Conservation (phyloP, 2,329 filamentous ascomycete genomes). For the Ilyonectria robusta region DNA sequence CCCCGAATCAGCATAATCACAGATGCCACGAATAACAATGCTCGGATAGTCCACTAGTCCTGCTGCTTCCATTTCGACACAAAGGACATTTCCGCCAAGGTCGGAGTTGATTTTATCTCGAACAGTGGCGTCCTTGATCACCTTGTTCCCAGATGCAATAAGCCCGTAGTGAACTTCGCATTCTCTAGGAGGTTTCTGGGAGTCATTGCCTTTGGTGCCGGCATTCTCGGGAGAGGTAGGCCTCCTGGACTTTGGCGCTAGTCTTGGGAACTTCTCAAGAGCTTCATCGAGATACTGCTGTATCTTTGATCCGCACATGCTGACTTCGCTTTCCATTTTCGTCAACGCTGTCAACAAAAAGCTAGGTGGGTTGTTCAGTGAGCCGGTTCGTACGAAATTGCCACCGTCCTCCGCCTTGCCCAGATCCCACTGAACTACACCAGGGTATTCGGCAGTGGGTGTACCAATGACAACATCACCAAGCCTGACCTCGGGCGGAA, state of each 20-base stretch:
- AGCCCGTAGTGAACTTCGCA: not conserved
- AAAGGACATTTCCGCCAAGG: not conserved
- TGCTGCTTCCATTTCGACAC: constrained; percentile 31
- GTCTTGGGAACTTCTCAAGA: no score
- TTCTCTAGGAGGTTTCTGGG: no score
- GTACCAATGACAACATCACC: not conserved
- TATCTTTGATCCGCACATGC: no score
- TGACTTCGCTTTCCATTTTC: no score
- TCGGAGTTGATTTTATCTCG: not conserved
- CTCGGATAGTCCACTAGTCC: constrained; percentile 48
- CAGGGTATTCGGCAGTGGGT: not conserved
- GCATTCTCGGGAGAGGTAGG: no score
- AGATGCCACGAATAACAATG: constrained; percentile 54
- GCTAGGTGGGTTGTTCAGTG: no score
- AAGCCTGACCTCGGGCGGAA: not conserved
- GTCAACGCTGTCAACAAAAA: no score
- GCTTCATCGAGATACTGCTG: no score
- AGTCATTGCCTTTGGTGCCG: no score
- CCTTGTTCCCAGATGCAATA: not conserved
- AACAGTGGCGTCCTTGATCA: not conserved
- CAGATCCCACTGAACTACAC: not conserved
- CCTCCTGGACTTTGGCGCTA: not conserved
- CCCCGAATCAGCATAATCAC: constrained; percentile 55
- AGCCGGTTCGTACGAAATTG: no score
- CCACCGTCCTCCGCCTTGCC: not conserved